A percentile compares a stretch with the other conserved stretches of the same genome.
Evolutionary conservation across 129 eudicot species (phyloP).

Genomic region (Tagetes erecta): DNA sequence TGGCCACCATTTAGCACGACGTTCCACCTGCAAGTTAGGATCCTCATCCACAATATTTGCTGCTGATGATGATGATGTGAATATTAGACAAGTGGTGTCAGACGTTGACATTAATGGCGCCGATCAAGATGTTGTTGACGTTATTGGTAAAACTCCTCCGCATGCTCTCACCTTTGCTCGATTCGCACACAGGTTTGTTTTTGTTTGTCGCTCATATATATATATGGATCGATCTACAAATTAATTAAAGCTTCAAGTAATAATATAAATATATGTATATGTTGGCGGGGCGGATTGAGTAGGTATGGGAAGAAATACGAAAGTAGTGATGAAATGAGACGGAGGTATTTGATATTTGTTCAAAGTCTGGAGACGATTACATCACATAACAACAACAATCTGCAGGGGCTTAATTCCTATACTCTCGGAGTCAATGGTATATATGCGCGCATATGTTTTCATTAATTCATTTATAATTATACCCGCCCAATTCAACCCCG

Average conservation of each 20-base stretch:
- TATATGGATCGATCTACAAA: not conserved
- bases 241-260: no score
- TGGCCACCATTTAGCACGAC: no score
- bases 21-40: slow-evolving; percentile 25
- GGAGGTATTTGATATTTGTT: slow-evolving; percentile 63
- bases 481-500: no score
- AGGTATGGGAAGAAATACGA: slow-evolving; percentile 86
- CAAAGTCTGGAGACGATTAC: slow-evolving; percentile 66
- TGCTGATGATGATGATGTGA: no score
- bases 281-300: not conserved
- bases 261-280: no score
- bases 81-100: slow-evolving; percentile 67
- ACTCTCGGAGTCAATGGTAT: slow-evolving; percentile 73
- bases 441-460: no score
- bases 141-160: slow-evolving; percentile 63
- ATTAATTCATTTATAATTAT: no score
- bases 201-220: not conserved
- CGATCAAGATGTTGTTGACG: slow-evolving; percentile 27
- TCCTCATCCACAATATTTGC: slow-evolving; percentile 2
- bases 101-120: no score
- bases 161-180: slow-evolving; percentile 90
- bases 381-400: slow-evolving; percentile 58
- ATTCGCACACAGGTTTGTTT: slow-evolving; percentile 65
- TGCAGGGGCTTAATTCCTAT: slow-evolving; percentile 49
- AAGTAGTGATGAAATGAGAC: slow-evolving; percentile 58